Evolutionary conservation across 331 rosid genomes (phyloP).

Genomic region (Erythrophleum ivorense): DNA sequence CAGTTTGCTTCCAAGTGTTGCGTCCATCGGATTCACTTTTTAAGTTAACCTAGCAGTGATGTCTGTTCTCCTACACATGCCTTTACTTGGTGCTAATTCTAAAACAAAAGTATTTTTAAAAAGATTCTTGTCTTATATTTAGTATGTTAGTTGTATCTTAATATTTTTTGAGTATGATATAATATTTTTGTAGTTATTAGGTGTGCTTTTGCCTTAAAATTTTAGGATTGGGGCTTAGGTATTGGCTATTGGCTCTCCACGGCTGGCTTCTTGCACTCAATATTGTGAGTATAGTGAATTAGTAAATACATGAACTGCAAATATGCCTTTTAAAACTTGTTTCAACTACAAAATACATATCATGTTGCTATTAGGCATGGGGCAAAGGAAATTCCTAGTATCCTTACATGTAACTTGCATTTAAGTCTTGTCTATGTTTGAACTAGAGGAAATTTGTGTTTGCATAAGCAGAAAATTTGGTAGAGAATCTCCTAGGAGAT

Average conservation of each 20-base stretch:
- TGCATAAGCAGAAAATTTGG: constrained; percentile 81
- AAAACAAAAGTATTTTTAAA: background rate
- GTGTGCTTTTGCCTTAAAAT: constrained; percentile 27
- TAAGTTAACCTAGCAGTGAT: background rate
- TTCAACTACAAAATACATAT: constrained; percentile 17
- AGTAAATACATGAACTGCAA: constrained; percentile 12
- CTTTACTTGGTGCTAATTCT: background rate
- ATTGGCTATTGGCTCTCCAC: constrained; percentile 40
- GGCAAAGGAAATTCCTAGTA: constrained; percentile 27
- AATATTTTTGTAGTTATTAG: constrained; percentile 35
- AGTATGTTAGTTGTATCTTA: background rate
- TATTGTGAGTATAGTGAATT: constrained; percentile 35
- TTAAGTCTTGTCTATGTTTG: background rate
- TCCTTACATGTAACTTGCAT: constrained; percentile 10
- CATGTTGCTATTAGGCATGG: constrained; percentile 30
- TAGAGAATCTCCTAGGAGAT: constrained; percentile 97
- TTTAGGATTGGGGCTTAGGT: constrained; percentile 42
- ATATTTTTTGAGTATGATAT: background rate
- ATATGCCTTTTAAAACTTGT: constrained; percentile 24
- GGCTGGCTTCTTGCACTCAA: constrained; percentile 28
- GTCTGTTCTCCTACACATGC: background rate
- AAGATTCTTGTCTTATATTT: background rate
- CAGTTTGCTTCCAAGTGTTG: background rate
- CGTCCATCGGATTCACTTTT: background rate
- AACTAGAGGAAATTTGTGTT: constrained; percentile 7